Percentiles rank a stretch among this genome's conserved stretches.
These are phyloP conservation scores for barley (Hordeum vulgare) DNA, from an alignment of 176 grass and related monocot species.

Conservation along the genomic window MorexV3_pseudomolecules_assembly NC_058519.1:466088425-466088924, in stretches of 20 bases:
- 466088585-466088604: neutral
- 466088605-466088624: neutral
- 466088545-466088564: neutral
- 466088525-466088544: neutral
- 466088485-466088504: too few relatives aligned
- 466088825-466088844: neutral
- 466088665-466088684: neutral
- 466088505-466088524: neutral
- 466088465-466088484: too few relatives aligned
- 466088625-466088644: neutral
- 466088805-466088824: neutral
- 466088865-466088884: neutral
- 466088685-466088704: neutral
- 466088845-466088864: too few relatives aligned
- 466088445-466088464: too few relatives aligned
- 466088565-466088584: neutral
- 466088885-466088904: neutral
- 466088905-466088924: too few relatives aligned
- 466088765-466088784: neutral
- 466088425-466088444: too few relatives aligned
- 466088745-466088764: neutral
- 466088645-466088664: neutral
- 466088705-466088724: neutral
- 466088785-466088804: neutral
- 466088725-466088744: neutral